phyloP scores from a whole-genome alignment of 345 rosid genomes.

The Carallia brachiata region DNA sequence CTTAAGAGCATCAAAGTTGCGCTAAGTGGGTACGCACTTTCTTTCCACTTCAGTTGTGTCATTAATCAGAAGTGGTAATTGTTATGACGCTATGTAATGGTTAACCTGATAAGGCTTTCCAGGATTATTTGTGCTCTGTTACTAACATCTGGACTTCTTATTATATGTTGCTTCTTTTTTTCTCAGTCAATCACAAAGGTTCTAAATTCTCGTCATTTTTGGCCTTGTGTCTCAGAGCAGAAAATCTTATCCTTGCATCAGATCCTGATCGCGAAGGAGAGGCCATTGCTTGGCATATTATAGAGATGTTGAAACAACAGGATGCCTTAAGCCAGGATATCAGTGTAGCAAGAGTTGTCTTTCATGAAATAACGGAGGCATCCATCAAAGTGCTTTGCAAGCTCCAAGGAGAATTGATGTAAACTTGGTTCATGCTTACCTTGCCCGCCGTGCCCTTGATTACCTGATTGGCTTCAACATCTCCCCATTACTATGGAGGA shows the following conservation, averaged over 20 bases:
- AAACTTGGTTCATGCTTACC: slow-evolving; percentile 88
- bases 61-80: neutral
- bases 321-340: slow-evolving; percentile 75
- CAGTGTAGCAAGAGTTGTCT: slow-evolving; percentile 83
- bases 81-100: neutral
- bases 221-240: slow-evolving; percentile 72
- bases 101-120: neutral
- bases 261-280: slow-evolving; percentile 99
- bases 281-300: slow-evolving; percentile 99
- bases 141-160: slow-evolving; percentile 5
- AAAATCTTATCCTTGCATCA: slow-evolving; percentile 93
- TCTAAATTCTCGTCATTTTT: slow-evolving; percentile 33
- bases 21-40: slow-evolving; percentile 57
- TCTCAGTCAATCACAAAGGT: slow-evolving; percentile 15
- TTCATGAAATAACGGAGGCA: slow-evolving; percentile 93
- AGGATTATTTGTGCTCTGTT: neutral
- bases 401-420: slow-evolving; percentile 81
- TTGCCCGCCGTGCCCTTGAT: slow-evolving; percentile 96
- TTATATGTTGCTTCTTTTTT: neutral
- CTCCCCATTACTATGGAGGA: slow-evolving; percentile 94
- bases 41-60: neutral
- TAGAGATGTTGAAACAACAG: slow-evolving; percentile 95
- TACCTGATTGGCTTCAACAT: slow-evolving; percentile 93
- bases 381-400: slow-evolving; percentile 75
- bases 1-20: slow-evolving; percentile 95